Conservation (phyloP, 805 yeast genomes). For the Candida fluviatilis region DNA sequence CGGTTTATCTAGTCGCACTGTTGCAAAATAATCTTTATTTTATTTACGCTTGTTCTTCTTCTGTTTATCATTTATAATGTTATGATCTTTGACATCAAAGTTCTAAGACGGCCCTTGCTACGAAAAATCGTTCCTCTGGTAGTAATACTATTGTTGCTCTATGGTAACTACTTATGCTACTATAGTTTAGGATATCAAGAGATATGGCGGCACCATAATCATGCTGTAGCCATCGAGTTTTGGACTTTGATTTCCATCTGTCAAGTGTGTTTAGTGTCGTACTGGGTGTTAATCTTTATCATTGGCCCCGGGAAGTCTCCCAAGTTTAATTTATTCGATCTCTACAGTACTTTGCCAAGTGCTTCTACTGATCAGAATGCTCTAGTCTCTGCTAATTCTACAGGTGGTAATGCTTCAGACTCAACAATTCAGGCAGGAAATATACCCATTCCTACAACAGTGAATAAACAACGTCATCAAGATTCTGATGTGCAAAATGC, state of each 20-base stretch:
- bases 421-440: no score
- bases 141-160: conserved; percentile 29
- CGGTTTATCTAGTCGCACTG: no score
- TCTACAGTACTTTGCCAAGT: no score
- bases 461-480: background rate
- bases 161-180: conserved; percentile 40
- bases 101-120: background rate
- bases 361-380: conserved; percentile 6
- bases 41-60: no score
- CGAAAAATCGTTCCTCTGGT: conserved; percentile 24
- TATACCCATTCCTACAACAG: no score
- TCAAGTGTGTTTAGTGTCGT: conserved; percentile 17
- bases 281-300: conserved; percentile 43
- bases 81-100: conserved; percentile 4
- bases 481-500: no score
- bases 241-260: conserved; percentile 26
- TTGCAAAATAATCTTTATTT: no score
- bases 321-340: conserved; percentile 29
- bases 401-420: no score
- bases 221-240: conserved; percentile 31
- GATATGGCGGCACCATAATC: conserved; percentile 24
- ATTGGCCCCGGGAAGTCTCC: conserved; percentile 59
- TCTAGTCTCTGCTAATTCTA: no score
- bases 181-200: conserved; percentile 43
- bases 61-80: background rate